Evolutionary conservation across 306 rosid genomes (phyloP), one percentile per base, ranked within the genome.

Genomic region (Purshia tridentata): DNA sequence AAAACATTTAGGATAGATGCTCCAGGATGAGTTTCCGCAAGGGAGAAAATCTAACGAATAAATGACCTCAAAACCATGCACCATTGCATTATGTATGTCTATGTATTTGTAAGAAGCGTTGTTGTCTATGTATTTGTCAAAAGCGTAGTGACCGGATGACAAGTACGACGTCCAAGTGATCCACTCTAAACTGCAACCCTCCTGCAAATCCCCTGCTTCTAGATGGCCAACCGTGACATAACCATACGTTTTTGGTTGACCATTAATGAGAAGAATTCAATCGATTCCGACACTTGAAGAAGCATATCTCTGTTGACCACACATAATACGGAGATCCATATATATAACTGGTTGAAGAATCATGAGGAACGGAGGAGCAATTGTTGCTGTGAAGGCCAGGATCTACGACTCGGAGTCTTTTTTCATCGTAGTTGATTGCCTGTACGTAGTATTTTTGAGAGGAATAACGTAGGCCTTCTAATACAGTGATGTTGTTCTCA

Each of bases 391-490:
- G 53, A 20, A 65, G 35, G 52, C 53, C n/a, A 44, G 69, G 39
- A 65, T 65, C 69, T 22, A 65, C 0, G 0, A 46, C 2, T 4
- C 53, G 51, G 40, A 65, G 44, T 19, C 53, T 65, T 0, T 5
- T 5, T 18, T 19, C 1, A 6, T 19, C 2, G 81, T 85, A 85
- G 64, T 69, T 65, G 75, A 84, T 84, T 35, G 64, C 67, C 65
- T 44, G 19, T 2, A 79, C 82, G 1, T 53, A 4, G 66, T 53
- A 85, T 48, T 14, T 78, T 20, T 54, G 67, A 0, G 40, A 12
- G 1, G 39, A 44, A n/a, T n/a, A n/a, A 14, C 19, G 10, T 4
- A 73, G 5, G 20, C 6, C n/a, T 0, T 9, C n/a, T 0, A 76
- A 0, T 13, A 68, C 12, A 0, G 88, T 35, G 1, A 3, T 9